phyloP scores from a whole-genome alignment of 768 basidiomycete genomes.

The Rhodotorula graminis region DNA sequence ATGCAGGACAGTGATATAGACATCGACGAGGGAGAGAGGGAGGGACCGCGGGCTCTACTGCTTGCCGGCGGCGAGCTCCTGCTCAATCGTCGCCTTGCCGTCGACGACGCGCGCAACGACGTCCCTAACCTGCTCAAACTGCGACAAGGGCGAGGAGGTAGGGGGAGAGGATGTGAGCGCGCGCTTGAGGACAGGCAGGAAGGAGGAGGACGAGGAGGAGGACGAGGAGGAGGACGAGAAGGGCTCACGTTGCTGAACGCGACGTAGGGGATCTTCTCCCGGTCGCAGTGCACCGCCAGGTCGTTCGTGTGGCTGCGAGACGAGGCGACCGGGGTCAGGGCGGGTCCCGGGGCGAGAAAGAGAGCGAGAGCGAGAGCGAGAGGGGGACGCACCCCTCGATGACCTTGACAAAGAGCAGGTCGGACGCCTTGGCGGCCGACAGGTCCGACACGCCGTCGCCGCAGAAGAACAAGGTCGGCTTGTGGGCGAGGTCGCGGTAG shows the following conservation, averaged over 20 bases:
- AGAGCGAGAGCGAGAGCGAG: not conserved
- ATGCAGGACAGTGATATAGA: not conserved
- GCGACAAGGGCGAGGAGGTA: too few relatives aligned
- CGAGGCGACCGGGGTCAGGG: too few relatives aligned
- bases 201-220: slow-evolving; percentile 28
- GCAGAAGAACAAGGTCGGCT: slow-evolving; percentile 88
- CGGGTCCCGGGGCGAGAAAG: not conserved
- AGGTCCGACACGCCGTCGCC: slow-evolving; percentile 93
- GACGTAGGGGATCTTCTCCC: slow-evolving; percentile 72
- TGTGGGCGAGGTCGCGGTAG: slow-evolving; percentile 64
- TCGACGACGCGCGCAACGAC: slow-evolving; percentile 66
- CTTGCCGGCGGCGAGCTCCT: slow-evolving; percentile 25
- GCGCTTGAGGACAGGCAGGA: not conserved
- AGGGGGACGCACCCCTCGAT: slow-evolving; percentile 37
- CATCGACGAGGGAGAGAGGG: not conserved
- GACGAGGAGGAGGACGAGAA: slow-evolving; percentile 49
- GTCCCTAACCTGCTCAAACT: slow-evolving; percentile 56
- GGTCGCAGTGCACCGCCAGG: slow-evolving; percentile 72
- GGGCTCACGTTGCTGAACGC: slow-evolving; percentile 57
- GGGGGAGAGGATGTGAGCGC: not conserved
- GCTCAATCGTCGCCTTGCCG: slow-evolving; percentile 58
- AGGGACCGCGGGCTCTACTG: not conserved
- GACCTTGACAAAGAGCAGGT: slow-evolving; percentile 86
- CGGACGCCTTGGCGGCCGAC: slow-evolving; percentile 79
- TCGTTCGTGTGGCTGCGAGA: slow-evolving; percentile 57